phyloP scores from a whole-genome alignment of 1,284 basidiomycete genomes.

The Coriolopsis trogii region DNA sequence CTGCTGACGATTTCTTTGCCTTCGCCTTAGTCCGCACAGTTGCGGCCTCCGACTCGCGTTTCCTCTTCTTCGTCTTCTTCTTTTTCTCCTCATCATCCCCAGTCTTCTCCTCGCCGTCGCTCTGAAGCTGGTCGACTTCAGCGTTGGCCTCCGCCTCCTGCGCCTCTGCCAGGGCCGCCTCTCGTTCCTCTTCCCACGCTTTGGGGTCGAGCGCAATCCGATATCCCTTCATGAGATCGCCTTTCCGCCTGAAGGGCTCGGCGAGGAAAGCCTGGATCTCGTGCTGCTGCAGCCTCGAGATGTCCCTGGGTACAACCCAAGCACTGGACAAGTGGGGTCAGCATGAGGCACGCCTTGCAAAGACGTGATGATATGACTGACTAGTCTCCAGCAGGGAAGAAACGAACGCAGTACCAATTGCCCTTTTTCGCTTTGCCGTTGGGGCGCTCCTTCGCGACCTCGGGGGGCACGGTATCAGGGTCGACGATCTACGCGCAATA shows the following conservation, averaged over 20 bases:
- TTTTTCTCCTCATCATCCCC: slow-evolving; percentile 56
- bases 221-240: slow-evolving; percentile 82
- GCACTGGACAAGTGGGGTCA: slow-evolving; percentile 52
- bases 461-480: slow-evolving; percentile 60
- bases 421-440: slow-evolving; percentile 60
- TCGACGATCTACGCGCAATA: slow-evolving; percentile 67
- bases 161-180: slow-evolving; percentile 45
- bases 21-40: slow-evolving; percentile 42
- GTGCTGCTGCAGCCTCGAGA: slow-evolving; percentile 76
- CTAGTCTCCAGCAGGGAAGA: slow-evolving; percentile 93
- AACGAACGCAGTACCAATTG: slow-evolving; percentile 77
- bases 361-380: slow-evolving; percentile 48
- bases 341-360: slow-evolving; percentile 11
- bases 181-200: slow-evolving; percentile 71
- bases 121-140: slow-evolving; percentile 69
- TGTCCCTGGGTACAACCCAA: slow-evolving; percentile 85
- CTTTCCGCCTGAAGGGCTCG: slow-evolving; percentile 74
- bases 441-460: slow-evolving; percentile 73
- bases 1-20: slow-evolving; percentile 62
- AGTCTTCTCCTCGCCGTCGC: slow-evolving; percentile 57
- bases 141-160: slow-evolving; percentile 65
- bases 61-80: slow-evolving; percentile 47
- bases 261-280: slow-evolving; percentile 87
- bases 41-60: slow-evolving; percentile 49
- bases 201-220: slow-evolving; percentile 81